Base-by-base conservation (phyloP, 2,329 filamentous ascomycete species). In the Neonectria neomacrospora region DNA sequence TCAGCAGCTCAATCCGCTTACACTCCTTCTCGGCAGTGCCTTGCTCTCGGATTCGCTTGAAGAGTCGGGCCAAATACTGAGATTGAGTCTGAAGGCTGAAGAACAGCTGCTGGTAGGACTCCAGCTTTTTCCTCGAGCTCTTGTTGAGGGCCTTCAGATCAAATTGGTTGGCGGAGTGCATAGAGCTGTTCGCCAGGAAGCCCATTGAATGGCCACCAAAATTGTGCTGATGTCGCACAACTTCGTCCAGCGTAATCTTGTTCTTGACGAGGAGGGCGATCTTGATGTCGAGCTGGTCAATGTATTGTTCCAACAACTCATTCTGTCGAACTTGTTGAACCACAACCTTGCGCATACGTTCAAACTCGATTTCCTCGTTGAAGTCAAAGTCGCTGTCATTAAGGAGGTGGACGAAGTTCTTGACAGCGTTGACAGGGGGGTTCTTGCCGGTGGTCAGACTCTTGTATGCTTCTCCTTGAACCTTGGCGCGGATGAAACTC, bases 321-420 rank as follows among this genome's bases (percentile, higher is more conserved):
- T 99, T 99, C 72, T 97, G 94, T 51, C 95, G 91, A 10, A 99
- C 96, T 76, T 98, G 94, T 75, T 98, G 94, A 7, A 99, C 94
- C 16, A 99, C 96, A 4, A 93, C 96, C 83, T 98, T 97, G 56
- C 96, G 89, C 75, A 98, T 83, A 51, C 94, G 88, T 78, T 99
- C 96, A 70, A 98, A 97, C 76, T 99, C 96, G 54, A 99, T 90
- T 77, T 99, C 96, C 77, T 98, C 95, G 75, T 99, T 97, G 79
- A 99, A 99, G 76, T 99, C 96, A 73, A 99, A 97, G 75, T 97
- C 95, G 73, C 94, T 98, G 79, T 99, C 96, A 74, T 98, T 99
- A 61, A 99, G 88, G 39, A 99, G 85, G 77, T 99, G 96, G 2
- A 99, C 94, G 76, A 99, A 99, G 76, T 96, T 96, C 83, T 98